Conservation (phyloP, 495 filamentous ascomycete species). For the Penicillium coprophilum region DNA sequence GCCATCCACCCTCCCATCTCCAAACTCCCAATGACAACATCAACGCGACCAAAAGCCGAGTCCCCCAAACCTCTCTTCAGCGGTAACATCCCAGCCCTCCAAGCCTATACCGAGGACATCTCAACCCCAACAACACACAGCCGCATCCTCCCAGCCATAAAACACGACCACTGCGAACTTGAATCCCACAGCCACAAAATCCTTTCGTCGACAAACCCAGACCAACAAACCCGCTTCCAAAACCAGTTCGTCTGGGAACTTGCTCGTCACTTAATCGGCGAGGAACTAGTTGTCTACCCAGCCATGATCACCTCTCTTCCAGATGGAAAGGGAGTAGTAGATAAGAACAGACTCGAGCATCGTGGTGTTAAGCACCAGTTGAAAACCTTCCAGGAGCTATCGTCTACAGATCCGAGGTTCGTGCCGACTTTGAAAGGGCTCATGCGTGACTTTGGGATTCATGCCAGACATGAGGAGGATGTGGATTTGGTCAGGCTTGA, state of each 20-base stretch:
- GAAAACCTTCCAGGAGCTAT: constrained; percentile 56
- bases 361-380: constrained; percentile 59
- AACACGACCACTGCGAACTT: constrained; percentile 62
- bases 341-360: constrained; percentile 58
- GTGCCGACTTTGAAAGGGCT: constrained; percentile 49
- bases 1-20: neutral
- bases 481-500: constrained; percentile 57
- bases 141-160: constrained; percentile 54
- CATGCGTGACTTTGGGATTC: constrained; percentile 46
- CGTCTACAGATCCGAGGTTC: constrained; percentile 46
- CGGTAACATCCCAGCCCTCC: constrained; percentile 16
- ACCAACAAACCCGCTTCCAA: constrained; percentile 53
- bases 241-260: constrained; percentile 74
- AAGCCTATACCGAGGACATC: constrained; percentile 10
- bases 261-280: constrained; percentile 62
- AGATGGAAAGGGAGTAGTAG: constrained; percentile 49
- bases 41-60: constrained; percentile 5
- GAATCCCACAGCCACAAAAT: constrained; percentile 60
- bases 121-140: constrained; percentile 6
- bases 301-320: constrained; percentile 56
- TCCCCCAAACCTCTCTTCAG: neutral
- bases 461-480: constrained; percentile 59
- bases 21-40: constrained; percentile 5
- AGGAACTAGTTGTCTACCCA: constrained; percentile 72
- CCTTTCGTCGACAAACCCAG: constrained; percentile 43